A percentile compares a stretch with the other conserved stretches of the same genome.
Conservation (phyloP, 163 green algal genomes). For the Chlorella variabilis region DNA sequence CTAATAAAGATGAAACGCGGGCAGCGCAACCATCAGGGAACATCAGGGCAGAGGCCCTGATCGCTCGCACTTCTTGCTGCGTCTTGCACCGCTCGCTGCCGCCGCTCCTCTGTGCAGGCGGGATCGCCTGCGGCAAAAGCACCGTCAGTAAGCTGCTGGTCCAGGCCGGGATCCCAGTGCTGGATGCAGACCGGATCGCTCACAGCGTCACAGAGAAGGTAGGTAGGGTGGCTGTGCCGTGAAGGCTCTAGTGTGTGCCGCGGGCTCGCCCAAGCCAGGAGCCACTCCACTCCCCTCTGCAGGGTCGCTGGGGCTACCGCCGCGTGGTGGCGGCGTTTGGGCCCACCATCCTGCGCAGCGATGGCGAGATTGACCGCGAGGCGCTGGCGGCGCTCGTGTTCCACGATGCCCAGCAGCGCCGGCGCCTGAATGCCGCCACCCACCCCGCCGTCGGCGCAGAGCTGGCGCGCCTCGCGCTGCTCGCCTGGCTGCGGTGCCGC, state of each 20-base stretch:
- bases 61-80: too few species aligned
- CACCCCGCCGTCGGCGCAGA: slow-evolving; percentile 73
- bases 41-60: too few species aligned
- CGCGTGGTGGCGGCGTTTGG: slow-evolving; percentile 74
- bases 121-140: slow-evolving; percentile 84
- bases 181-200: slow-evolving; percentile 83
- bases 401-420: slow-evolving; percentile 48
- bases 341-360: slow-evolving; percentile 47
- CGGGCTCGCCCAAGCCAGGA: too few species aligned
- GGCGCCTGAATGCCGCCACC: slow-evolving; percentile 77
- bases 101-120: slow-evolving; percentile 45
- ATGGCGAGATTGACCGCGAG: slow-evolving; percentile 74
- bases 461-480: slow-evolving; percentile 59
- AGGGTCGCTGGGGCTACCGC: slow-evolving; percentile 77
- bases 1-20: too few species aligned
- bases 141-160: slow-evolving; percentile 59
- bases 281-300: neutral
- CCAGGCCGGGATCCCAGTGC: slow-evolving; percentile 48
- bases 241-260: too few species aligned
- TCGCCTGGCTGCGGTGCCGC: slow-evolving; percentile 57
- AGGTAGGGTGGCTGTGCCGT: too few species aligned
- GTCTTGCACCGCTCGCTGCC: too few species aligned
- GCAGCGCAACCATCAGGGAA: too few species aligned
- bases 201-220: slow-evolving; percentile 36
- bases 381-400: slow-evolving; percentile 74